Conservation (phyloP, 441 rosid species). For the Eruca vesicaria region DNA sequence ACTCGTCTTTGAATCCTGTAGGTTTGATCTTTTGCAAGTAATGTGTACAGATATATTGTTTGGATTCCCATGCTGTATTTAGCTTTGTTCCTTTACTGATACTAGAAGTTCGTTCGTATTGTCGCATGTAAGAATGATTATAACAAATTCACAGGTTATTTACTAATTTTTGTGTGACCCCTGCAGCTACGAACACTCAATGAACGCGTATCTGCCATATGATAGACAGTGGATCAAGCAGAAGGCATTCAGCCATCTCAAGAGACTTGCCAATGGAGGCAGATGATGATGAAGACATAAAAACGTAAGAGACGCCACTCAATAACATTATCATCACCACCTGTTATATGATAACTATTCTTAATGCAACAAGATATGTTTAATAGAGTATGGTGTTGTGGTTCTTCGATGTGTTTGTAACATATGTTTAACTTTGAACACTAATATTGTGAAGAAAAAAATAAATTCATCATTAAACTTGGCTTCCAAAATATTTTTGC, state of each 20-base stretch:
- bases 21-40: not conserved
- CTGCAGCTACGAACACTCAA: constrained; percentile 69
- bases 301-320: not conserved
- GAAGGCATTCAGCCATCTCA: constrained; percentile 68
- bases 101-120: not conserved
- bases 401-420: not conserved
- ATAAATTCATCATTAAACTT: constrained; percentile 15
- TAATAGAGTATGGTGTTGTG: not conserved
- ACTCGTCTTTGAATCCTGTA: not conserved
- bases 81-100: not conserved
- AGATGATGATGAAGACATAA: not conserved
- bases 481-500: constrained; percentile 28
- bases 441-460: not conserved
- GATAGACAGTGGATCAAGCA: constrained; percentile 94
- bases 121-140: not conserved
- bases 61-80: not conserved
- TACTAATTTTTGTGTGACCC: not conserved
- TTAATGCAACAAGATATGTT: not conserved
- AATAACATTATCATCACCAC: not conserved
- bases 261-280: constrained; percentile 60
- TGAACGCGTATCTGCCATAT: constrained; percentile 71
- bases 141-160: not conserved
- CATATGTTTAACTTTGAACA: not conserved
- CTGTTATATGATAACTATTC: not conserved
- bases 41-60: not conserved